Evolutionary conservation across 495 filamentous ascomycete genomes (phyloP), one percentile per base, ranked within the genome.

Genomic region (Podospora fimiseda): DNA sequence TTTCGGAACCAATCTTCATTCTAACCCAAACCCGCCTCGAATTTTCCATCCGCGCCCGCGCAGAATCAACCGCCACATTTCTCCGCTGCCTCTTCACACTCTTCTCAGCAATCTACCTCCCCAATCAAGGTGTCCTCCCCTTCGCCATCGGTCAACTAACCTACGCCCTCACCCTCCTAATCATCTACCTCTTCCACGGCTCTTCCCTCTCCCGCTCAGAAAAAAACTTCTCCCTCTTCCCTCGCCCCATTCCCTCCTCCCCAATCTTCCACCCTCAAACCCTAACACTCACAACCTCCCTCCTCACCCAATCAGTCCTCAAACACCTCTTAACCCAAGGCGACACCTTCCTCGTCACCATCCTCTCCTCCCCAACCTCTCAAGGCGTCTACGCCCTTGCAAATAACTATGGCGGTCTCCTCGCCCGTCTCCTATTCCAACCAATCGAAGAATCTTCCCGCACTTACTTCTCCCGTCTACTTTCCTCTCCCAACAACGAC

Each of bases 311-410:
- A 67, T 88, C 85, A 19, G 63, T 85, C 13, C 74, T 96, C 33
- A 99, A 99, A 63, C 90, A 96, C 67, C 53, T 97, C 50, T 81
- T 97, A 20, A 97, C 94, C 0, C 89, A 95, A 69, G 93, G 91
- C 23, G 93, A 99, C 74, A 85, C 88, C 9, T 80, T 96, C 62
- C 80, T 97, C 24, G 85, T 99, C 30, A 79, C 86, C 22, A 69
- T 80, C 44, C 72, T 97, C 51, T 83, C 89, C 20, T 80, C 84
- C 1, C 76, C 89, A 4, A 73, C 78, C 36, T 86, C 89, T 9
- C 92, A 97, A 70, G 93, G 93, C n/a, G 83, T 89, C 15, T 99
- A 97, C 68, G 87, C 90, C 0, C 76, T 99, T 2, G 93, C 92
- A 23, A 84, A 87, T 46, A 96, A 96, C 63, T 99, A 99, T 72